A percentile compares a stretch with the other conserved stretches of the same genome.
These are phyloP conservation scores for Carex scoparia DNA, from an alignment of 176 grass and related monocot genomes.

Conservation along the genomic window DNA sequence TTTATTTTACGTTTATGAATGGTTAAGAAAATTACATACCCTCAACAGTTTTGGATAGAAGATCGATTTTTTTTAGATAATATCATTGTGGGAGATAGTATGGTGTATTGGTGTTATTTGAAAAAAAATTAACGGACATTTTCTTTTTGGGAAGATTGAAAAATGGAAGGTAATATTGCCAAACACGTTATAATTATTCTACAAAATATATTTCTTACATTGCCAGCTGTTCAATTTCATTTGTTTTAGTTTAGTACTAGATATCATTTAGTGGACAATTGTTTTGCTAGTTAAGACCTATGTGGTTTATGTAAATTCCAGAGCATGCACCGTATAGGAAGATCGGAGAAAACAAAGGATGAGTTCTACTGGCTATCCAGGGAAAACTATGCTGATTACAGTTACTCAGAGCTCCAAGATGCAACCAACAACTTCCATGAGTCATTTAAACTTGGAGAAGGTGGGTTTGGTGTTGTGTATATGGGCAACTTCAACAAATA, in stretches of 20 bases:
- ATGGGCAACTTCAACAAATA: not conserved
- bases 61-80: too few species aligned
- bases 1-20: too few species aligned
- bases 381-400: not conserved
- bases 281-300: not conserved
- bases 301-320: not conserved
- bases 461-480: slow-evolving; percentile 19
- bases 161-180: too few species aligned
- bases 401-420: slow-evolving; percentile 6
- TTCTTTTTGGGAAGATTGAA: too few species aligned
- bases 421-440: slow-evolving; percentile 24
- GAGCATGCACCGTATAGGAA: not conserved
- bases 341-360: not conserved
- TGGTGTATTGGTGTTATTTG: too few species aligned
- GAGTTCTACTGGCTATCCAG: not conserved
- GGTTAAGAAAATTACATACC: too few species aligned
- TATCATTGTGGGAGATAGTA: too few species aligned
- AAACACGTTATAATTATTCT: too few species aligned
- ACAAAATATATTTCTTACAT: too few species aligned
- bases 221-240: not conserved
- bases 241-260: not conserved
- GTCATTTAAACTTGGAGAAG: slow-evolving; percentile 15
- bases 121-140: too few species aligned
- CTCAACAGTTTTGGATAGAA: too few species aligned
- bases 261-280: too few species aligned